Evolutionary conservation across 306 rosid species (phyloP), one percentile per base, ranked within the genome.

Genomic region (Pueraria montana): DNA sequence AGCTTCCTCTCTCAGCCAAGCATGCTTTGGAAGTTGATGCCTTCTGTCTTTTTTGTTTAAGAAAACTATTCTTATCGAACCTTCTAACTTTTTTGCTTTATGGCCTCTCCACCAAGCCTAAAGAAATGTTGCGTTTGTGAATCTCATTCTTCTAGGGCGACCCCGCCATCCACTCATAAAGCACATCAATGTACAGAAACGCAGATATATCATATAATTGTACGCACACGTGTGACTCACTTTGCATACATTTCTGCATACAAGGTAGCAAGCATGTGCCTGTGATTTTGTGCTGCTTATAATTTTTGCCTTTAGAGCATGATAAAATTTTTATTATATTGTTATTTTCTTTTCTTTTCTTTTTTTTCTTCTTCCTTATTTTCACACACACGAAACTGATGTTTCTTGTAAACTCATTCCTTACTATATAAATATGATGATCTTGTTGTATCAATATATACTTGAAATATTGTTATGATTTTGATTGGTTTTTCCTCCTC

Each of bases 41-140:
- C 74, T 72, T 76, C 2, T 81, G 84, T 87, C 90, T 82, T 87
- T 87, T 87, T 87, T 82, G 65, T 81, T 70, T 59, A 62, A 65
- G 78, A 85, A 87, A 90, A 76, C 85, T 66, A 87, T 90, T 89
- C 83, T 82, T 84, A 72, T 74, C 72, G 89, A 89, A 92, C 88
- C 89, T 91, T 88, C 73, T 58, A 10, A 50, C 88, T 77, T 77
- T 83, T 83, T 87, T 71, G 81, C 64, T 78, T 65, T 88, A 87
- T 91, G 95, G 94, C 5, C 87, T 88, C 91, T 93, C 98, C 98
- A 91, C 90, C 86, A 82, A 59, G 79, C 84, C 85, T 83, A 89
- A 88, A 87, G 89, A 84, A 79, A 65, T 81, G 61, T 91, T 79
- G 84, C 76, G 87, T 81, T 72, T 68, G 72, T 90, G 98, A 91